These are phyloP conservation scores for Blastobotrys serpentis DNA, from an alignment of 1,139 yeast genomes.

Conservation along the genomic window DNA sequence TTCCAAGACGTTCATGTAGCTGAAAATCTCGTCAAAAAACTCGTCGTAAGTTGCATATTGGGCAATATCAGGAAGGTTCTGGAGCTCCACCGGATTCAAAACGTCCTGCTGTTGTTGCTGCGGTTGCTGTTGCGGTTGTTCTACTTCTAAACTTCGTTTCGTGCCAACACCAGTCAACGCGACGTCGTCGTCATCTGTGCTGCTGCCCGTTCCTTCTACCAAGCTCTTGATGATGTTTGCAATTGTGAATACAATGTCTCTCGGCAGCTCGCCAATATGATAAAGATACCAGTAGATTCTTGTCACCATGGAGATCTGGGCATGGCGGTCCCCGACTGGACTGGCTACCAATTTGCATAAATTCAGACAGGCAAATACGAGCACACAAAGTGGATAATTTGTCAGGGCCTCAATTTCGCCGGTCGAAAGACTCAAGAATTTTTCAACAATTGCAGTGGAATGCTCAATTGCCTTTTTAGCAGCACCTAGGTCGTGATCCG, in stretches of 20 bases:
- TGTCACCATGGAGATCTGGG: conserved; percentile 44
- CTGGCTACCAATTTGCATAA: conserved; percentile 46
- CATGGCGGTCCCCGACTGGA: conserved; percentile 30
- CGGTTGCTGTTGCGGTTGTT: conserved; percentile 17
- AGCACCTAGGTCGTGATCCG: neutral
- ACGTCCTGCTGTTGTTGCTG: conserved; percentile 6
- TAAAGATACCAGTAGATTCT: conserved; percentile 55
- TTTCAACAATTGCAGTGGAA: conserved; percentile 45
- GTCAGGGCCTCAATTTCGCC: conserved; percentile 53
- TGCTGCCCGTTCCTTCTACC: conserved; percentile 40
- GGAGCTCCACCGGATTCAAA: neutral
- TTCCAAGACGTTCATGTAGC: conserved; percentile 14
- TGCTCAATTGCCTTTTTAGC: conserved; percentile 28
- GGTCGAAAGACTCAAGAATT: conserved; percentile 45
- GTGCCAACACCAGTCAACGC: neutral
- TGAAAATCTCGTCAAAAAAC: conserved; percentile 25
- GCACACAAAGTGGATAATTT: conserved; percentile 47
- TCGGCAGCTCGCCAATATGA: conserved; percentile 51
- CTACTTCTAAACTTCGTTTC: neutral
- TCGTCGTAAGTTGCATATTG: conserved; percentile 25
- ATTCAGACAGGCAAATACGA: conserved; percentile 52
- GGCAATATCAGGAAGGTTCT: conserved; percentile 22
- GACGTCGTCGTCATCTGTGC: conserved; percentile 3
- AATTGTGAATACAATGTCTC: conserved; percentile 56
- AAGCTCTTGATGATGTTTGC: conserved; percentile 51